Evolutionary conservation across 345 rosid species (phyloP), one percentile per base, ranked within the genome.

Genomic region (Salix arbutifolia): DNA sequence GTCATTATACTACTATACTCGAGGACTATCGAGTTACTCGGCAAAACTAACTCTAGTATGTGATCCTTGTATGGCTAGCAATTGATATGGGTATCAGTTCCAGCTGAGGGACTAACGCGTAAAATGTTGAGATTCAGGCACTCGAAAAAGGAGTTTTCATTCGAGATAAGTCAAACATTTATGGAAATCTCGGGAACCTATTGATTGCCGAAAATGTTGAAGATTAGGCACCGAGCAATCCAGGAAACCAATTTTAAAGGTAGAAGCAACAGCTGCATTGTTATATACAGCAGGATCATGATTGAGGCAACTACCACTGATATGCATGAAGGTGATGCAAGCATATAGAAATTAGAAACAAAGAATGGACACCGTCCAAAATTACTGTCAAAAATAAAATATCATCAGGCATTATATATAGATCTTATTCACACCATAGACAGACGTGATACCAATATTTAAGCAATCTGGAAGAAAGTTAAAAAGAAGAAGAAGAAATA

Each of bases 381-480:
- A 13, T 2, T 2, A 12, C 4, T 25, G n/a, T 25, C 42, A 7
- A 71, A 65, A 53, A 26, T 35, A 35, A 44, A 25, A 65, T 2
- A 31, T 46, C 76, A 58, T 33, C 35, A 1, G 71, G 28, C 13
- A 4, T 71, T 61, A 46, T 2, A 21, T 28, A 26, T 18, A 77
- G 67, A 60, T 37, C 38, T 14, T 42, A 70, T 73, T 70, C 72
- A 56, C 69, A 31, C 19, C 64, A 74, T 30, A 69, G 19, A 50
- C 8, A 3, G 18, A 53, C 70, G 79, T 44, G 83, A 84, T 64
- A 71, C 68, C 40, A 76, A 83, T 73, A 35, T 66, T 76, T 72
- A 82, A 78, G 81, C 76, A 69, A 73, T 25, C 16, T 7, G 37
- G 44, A 26, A 12, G 44, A 66, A 17, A 48, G 31, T 35, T 48